A percentile compares a stretch with the other conserved stretches of the same genome.
These are phyloP conservation scores for Brettanomyces sp. DNA, from an alignment of 805 yeast species.

Conservation along the genomic window DNA sequence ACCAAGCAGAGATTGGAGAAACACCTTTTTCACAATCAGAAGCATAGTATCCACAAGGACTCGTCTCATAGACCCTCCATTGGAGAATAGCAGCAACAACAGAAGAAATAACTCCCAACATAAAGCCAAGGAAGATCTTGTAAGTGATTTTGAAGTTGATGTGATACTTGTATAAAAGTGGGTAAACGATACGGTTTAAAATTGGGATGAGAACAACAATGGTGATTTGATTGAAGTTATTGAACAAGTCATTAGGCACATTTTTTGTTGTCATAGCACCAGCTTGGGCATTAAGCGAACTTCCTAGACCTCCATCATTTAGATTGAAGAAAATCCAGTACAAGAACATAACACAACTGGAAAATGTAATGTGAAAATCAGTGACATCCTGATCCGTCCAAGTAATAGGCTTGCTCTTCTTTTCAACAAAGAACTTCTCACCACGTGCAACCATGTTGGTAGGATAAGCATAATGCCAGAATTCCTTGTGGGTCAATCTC, in stretches of 20 bases:
- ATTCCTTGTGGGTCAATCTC: slow-evolving; percentile 30
- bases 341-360: slow-evolving; percentile 36
- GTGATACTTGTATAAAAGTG: slow-evolving; percentile 31
- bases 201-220: slow-evolving; percentile 44
- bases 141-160: slow-evolving; percentile 36
- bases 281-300: slow-evolving; percentile 41
- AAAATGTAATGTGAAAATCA: slow-evolving; percentile 34
- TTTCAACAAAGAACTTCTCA: slow-evolving; percentile 21
- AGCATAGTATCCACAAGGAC: slow-evolving; percentile 43
- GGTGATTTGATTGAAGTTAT: slow-evolving; percentile 45
- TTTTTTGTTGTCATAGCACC: slow-evolving; percentile 44
- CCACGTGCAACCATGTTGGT: slow-evolving; percentile 35
- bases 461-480: slow-evolving; percentile 45
- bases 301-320: slow-evolving; percentile 41
- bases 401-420: slow-evolving; percentile 23
- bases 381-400: slow-evolving; percentile 37
- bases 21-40: slow-evolving; percentile 25
- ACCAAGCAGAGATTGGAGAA: slow-evolving; percentile 28
- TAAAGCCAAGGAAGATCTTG: slow-evolving; percentile 39
- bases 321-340: slow-evolving; percentile 30
- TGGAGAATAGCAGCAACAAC: slow-evolving; percentile 43
- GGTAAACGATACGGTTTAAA: slow-evolving; percentile 39
- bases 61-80: slow-evolving; percentile 35
- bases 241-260: slow-evolving; percentile 48
- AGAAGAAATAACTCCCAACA: slow-evolving; percentile 37